These are phyloP conservation scores for Hypoxylon sp. DNA, from an alignment of 2,329 filamentous ascomycete species.

Conservation along the genomic window DNA sequence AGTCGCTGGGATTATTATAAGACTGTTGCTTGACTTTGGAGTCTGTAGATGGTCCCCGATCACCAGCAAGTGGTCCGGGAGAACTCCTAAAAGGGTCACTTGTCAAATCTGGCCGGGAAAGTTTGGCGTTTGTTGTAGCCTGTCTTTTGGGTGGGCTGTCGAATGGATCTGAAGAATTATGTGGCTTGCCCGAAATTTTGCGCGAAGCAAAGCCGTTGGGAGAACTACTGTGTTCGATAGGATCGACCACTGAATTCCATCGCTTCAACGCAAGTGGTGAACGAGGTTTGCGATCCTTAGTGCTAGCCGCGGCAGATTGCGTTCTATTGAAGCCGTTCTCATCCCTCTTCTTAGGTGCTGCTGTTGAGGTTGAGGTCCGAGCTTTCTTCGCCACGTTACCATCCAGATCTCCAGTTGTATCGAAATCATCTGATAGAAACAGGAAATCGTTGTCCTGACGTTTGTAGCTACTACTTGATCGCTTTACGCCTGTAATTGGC, in stretches of 20 bases:
- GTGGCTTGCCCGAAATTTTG: conserved; percentile 13
- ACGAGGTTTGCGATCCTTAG: conserved; percentile 18
- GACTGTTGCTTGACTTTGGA: conserved; percentile 15
- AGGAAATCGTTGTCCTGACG: conserved; percentile 48
- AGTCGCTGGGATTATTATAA: conserved; percentile 10
- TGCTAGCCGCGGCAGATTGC: conserved; percentile 33
- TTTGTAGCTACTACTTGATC: conserved; percentile 25
- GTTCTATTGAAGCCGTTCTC: conserved; percentile 31
- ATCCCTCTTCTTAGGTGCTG: conserved; percentile 14
- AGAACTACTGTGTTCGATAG: conserved; percentile 51
- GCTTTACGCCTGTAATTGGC: conserved; percentile 33
- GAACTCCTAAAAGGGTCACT: conserved; percentile 48
- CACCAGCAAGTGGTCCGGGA: conserved; percentile 19
- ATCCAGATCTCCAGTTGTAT: conserved; percentile 57
- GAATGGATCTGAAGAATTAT: conserved; percentile 44
- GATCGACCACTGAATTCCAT: conserved; percentile 47
- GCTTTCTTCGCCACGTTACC: conserved; percentile 47
- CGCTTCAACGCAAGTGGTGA: conserved; percentile 38
- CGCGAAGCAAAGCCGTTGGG: conserved; percentile 29
- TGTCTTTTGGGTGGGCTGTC: conserved; percentile 41
- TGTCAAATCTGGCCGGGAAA: conserved; percentile 21
- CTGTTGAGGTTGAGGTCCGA: conserved; percentile 31
- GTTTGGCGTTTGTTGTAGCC: conserved; percentile 14
- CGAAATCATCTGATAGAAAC: conserved; percentile 59
- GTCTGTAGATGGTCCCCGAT: background rate